Conservation (phyloP, 371 early-diverging fungal species). For the Circinella minor region DNA sequence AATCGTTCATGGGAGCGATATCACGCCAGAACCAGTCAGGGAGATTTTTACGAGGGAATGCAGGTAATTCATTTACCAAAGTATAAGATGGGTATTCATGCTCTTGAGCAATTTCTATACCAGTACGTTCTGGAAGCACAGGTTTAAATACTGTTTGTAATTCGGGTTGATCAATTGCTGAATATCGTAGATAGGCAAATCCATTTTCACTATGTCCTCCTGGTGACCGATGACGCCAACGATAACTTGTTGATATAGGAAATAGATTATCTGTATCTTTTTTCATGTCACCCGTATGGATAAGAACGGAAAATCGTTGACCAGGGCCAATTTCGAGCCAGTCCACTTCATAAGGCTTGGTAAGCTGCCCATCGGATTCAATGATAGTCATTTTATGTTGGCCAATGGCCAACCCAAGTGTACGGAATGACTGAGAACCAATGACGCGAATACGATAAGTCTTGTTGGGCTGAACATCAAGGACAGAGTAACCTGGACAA, state of each 20-base stretch:
- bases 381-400: conserved; percentile 40
- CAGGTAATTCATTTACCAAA: conserved; percentile 9
- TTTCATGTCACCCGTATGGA: conserved; percentile 24
- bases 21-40: conserved; percentile 30
- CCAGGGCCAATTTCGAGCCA: conserved; percentile 42
- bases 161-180: background rate
- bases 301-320: conserved; percentile 41
- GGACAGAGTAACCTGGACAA: conserved; percentile 31
- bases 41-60: conserved; percentile 18
- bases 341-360: conserved; percentile 26
- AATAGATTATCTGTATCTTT: conserved; percentile 16
- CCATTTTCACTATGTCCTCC: conserved; percentile 23
- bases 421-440: conserved; percentile 38
- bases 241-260: conserved; percentile 28
- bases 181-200: conserved; percentile 22
- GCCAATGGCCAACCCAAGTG: conserved; percentile 29
- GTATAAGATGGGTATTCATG: background rate
- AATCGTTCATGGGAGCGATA: conserved; percentile 13
- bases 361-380: conserved; percentile 44
- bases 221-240: conserved; percentile 23
- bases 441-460: conserved; percentile 41
- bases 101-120: background rate
- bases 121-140: conserved; percentile 1
- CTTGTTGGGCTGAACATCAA: conserved; percentile 35
- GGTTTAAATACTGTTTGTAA: background rate